phyloP scores from a whole-genome alignment of 306 rosid genomes.

The Pueraria montana region DNA sequence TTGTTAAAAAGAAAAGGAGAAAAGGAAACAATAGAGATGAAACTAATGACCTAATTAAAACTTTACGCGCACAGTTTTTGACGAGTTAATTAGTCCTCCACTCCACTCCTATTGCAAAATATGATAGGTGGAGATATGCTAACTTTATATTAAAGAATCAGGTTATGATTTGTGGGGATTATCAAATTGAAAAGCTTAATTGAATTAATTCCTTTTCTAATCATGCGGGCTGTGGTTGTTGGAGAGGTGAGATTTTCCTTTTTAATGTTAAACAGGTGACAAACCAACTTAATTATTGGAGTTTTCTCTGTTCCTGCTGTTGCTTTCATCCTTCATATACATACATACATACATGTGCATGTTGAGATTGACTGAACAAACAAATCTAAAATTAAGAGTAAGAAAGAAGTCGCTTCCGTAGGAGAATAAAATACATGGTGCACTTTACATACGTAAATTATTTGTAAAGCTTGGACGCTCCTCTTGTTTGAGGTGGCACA shows the following conservation, averaged over 20 bases:
- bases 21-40: background rate
- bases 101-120: background rate
- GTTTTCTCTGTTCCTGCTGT: constrained; percentile 23
- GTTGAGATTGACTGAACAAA: background rate
- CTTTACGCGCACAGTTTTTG: background rate
- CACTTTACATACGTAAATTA: background rate
- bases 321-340: background rate
- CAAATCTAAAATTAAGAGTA: background rate
- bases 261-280: constrained; percentile 19
- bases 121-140: background rate
- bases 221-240: background rate
- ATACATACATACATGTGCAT: background rate
- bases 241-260: background rate
- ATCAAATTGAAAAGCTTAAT: background rate
- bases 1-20: background rate
- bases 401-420: background rate
- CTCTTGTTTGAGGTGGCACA: background rate
- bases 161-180: background rate
- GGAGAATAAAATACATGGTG: background rate
- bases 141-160: background rate
- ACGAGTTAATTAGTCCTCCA: background rate
- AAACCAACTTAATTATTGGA: constrained; percentile 21
- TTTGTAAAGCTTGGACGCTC: background rate
- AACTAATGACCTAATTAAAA: background rate
- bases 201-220: constrained; percentile 1